phyloP scores from a whole-genome alignment of 1,139 yeast genomes.

The Wickerhamomyces sp. region DNA sequence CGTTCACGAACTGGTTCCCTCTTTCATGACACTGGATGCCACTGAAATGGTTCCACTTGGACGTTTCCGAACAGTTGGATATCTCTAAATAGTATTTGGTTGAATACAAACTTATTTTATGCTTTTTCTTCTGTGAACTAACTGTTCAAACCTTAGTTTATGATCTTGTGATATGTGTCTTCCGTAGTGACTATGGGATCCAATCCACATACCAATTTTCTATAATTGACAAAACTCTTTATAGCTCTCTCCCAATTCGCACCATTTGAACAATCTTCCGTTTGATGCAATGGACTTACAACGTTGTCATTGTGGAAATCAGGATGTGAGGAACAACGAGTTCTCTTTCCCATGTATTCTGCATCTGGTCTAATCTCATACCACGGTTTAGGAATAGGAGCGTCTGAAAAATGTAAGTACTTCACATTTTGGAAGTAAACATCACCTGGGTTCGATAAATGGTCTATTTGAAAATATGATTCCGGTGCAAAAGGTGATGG shows the following conservation, averaged over 20 bases:
- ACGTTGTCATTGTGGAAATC: slow-evolving; percentile 2
- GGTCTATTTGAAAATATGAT: slow-evolving; percentile 25
- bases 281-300: slow-evolving; percentile 8
- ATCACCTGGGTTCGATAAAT: background rate
- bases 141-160: too few species aligned
- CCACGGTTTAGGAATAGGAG: slow-evolving; percentile 48
- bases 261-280: slow-evolving; percentile 18
- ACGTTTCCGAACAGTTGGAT: too few species aligned
- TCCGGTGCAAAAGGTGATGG: slow-evolving; percentile 2
- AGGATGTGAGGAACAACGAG: slow-evolving; percentile 6
- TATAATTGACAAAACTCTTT: background rate
- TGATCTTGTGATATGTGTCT: background rate
- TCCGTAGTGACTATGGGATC: background rate
- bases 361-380: slow-evolving; percentile 4
- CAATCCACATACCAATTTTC: background rate
- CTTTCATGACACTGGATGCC: too few species aligned
- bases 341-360: slow-evolving; percentile 3
- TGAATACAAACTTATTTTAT: too few species aligned
- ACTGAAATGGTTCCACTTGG: too few species aligned
- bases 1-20: too few species aligned
- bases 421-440: slow-evolving; percentile 20
- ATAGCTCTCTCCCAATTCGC: slow-evolving; percentile 13
- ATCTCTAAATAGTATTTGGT: too few species aligned
- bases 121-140: too few species aligned
- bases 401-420: slow-evolving; percentile 39